Evolutionary conservation across 495 filamentous ascomycete species (phyloP), one percentile per base, ranked within the genome.

Genomic region (Penicillium coffeae): DNA sequence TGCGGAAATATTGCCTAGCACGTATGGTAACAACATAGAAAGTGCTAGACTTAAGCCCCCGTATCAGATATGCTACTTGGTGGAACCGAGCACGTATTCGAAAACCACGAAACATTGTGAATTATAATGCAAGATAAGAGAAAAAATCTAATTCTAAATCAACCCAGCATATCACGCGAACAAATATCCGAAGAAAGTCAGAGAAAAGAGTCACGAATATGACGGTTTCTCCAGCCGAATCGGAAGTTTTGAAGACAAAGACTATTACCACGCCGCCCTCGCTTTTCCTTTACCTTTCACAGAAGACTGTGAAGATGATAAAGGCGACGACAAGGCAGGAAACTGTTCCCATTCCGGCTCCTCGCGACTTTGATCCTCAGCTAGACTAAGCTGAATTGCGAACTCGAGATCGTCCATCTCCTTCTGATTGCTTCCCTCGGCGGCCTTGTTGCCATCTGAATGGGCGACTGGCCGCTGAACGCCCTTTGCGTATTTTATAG

Each of bases 351-450:
- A 70, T 37, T 59, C 56, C 14, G 61, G 45, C 3, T 32, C 21
- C 16, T 59, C 62, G 47, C 66, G 66, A 67, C 82, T 80, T 66
- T 81, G 70, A 45, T 90, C 83, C 67, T 95, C 90, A 10, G 84
- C 86, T 38, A 96, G 66, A 62, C 93, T 96, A 22, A 96, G 67
- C 63, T 85, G 82, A 48, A 96, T 68, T 2, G 93, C 93, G 49
- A 89, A 82, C 36, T 94, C 86, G 34, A 96, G 63, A 65, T 96
- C 92, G 37, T 85, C 80, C 54, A 89, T 77, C 48, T 87, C 76
- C 61, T 69, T 50, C 38, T 64, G 62, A 42, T 58, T 58, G 44
- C 71, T 74, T 37, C 71, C 66, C 48, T 71, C 64, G 33, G 62
- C 51, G 32, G 50, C n/a, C n/a, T n/a, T n/a, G n/a, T 47, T 16